phyloP scores from a whole-genome alignment of 257 asterid species.

The Nicotiana paniculata region DNA sequence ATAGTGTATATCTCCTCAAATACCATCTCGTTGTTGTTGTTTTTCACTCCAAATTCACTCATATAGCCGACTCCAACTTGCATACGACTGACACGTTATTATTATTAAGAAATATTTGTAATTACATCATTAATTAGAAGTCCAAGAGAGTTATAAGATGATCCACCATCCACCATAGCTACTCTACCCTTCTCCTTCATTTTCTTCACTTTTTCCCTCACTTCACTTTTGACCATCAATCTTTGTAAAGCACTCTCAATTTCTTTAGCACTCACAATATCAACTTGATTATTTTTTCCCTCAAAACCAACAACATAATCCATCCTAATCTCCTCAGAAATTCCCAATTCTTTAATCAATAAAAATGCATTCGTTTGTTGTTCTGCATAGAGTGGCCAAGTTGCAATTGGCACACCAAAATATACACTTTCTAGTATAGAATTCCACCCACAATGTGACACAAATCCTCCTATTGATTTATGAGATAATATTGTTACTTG shows the following conservation, averaged over 20 bases:
- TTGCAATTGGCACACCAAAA: conserved; percentile 23
- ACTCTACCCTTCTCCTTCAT: conserved; percentile 19
- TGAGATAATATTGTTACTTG: conserved; percentile 18
- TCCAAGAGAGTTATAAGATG: conserved; percentile 15
- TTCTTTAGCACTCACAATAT: conserved; percentile 5
- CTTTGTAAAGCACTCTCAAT: background rate
- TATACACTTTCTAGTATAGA: conserved; percentile 18
- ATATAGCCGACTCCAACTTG: too few relatives aligned
- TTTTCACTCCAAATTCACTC: background rate
- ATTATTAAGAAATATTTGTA: background rate
- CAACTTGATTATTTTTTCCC: background rate
- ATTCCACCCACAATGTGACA: conserved; percentile 27
- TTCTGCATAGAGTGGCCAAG: conserved; percentile 31
- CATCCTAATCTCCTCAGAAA: conserved; percentile 20
- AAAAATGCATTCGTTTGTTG: conserved; percentile 26
- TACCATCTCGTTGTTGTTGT: background rate
- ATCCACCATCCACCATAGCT: conserved; percentile 18
- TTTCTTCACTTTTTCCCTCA: conserved; percentile 42
- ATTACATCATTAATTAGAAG: conserved; percentile 10
- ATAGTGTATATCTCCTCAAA: background rate
- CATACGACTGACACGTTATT: too few relatives aligned
- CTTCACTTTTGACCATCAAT: conserved; percentile 12
- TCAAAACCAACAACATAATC: conserved; percentile 6
- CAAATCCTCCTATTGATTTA: conserved; percentile 18
- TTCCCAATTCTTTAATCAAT: conserved; percentile 22